Evolutionary conservation across 2,329 filamentous ascomycete species (phyloP), one percentile per base, ranked within the genome.

Genomic region (Diplodia sapinea): DNA sequence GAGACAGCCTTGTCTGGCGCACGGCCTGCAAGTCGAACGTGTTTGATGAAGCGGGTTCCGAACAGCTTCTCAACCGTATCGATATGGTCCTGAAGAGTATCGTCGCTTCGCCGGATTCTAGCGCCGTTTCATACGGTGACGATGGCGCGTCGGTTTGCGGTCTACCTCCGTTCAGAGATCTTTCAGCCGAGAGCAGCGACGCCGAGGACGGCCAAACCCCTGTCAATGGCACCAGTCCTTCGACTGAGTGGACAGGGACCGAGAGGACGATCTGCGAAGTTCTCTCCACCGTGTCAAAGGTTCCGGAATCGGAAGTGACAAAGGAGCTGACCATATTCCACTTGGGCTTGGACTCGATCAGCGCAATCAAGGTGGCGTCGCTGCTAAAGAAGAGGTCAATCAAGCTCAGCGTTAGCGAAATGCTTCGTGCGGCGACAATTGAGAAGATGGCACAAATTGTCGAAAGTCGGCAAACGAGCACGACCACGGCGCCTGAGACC

Each of bases 301-400:
- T 90, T 0, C 81, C 88, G 0, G 78, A 82, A 20, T 74, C 82
- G 0, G 82, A 87, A 1, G 91, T 97, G 63, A 78, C 80, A 2
- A 84, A 83, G 66, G 81, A 83, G 0, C 86, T 88, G 62, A 92
- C 86, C 0, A 86, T 97, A 13, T 96, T 95, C 77, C 89, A 95
- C 70, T 84, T 97, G 1, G 94, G 94, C 0, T 86, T 97, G 1
- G 94, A 97, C 76, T 97, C 94, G 0, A 96, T 97, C 76, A 94
- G 90, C 70, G 90, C 93, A 1, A 95, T 97, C 80, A 96, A 95
- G 73, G 88, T 93, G 3, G 88, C 89, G 9, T 86, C 89, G 0
- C 81, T 93, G 8, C 81, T 97, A 4, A 88, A 87, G 51, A 90
- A 86, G 71, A 79, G 83, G 51, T 86, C 83, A 0, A 78, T 97